A percentile compares a stretch with the other conserved stretches of the same genome.
Conservation (phyloP, 768 basidiomycete species). For the Suillus luteus region DNA sequence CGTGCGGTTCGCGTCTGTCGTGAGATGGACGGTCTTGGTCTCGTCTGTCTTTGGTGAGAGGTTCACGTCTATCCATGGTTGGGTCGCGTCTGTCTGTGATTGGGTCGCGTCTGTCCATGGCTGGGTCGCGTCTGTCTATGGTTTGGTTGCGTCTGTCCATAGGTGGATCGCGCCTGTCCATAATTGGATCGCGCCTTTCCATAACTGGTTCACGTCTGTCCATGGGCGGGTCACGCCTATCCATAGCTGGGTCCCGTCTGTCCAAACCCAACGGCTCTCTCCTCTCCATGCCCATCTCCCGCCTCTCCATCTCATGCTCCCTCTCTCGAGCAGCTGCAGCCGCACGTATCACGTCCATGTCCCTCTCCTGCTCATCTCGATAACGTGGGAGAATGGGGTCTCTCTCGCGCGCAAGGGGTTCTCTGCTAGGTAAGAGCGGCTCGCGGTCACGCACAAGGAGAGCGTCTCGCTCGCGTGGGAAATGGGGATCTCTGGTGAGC, state of each 20-base stretch:
- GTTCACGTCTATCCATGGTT: background rate
- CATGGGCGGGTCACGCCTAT: background rate
- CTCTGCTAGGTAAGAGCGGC: background rate
- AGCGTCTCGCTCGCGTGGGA: conserved; percentile 3
- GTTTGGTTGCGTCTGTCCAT: background rate
- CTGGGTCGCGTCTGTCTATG: background rate
- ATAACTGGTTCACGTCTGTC: background rate
- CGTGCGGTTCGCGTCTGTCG: conserved; percentile 1
- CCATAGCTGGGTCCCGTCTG: background rate
- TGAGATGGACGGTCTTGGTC: background rate
- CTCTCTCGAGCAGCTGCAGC: background rate
- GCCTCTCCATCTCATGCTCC: background rate
- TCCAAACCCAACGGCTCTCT: conserved; percentile 2
- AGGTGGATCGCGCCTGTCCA: background rate
- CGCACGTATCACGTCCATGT: conserved; percentile 3
- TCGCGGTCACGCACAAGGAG: background rate
- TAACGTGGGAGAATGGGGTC: background rate
- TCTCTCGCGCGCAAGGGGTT: background rate
- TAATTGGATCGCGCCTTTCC: background rate
- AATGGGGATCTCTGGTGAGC: conserved; percentile 1
- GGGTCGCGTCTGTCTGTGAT: background rate
- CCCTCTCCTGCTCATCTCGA: conserved; percentile 9
- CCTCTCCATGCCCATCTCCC: conserved; percentile 4
- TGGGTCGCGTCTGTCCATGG: background rate
- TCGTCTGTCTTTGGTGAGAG: background rate